Conservation (phyloP, 2,329 filamentous ascomycete species). For the Zasmidium citrigriseum region DNA sequence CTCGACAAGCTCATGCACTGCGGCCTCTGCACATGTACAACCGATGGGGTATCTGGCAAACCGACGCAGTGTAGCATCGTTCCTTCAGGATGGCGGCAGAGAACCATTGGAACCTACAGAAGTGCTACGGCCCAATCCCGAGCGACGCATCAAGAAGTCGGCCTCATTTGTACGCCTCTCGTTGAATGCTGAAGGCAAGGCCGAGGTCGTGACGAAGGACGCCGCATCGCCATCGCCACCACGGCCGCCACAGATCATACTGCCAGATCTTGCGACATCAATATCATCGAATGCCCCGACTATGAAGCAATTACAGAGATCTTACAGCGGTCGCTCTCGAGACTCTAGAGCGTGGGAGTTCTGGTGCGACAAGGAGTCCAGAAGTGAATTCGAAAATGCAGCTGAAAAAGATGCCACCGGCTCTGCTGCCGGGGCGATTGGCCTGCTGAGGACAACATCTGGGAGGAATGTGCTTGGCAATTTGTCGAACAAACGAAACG, state of each 20-base stretch:
- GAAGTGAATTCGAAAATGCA: conserved; percentile 77
- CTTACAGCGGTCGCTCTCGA: conserved; percentile 70
- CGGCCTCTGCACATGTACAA: not conserved
- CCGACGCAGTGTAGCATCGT: conserved; percentile 45
- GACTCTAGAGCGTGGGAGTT: conserved; percentile 91
- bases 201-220: conserved; percentile 73
- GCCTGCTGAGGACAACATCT: conserved; percentile 72
- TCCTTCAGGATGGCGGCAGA: conserved; percentile 25
- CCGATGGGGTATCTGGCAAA: conserved; percentile 46
- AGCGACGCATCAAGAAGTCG: conserved; percentile 29
- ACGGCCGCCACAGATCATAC: conserved; percentile 34
- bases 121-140: not conserved
- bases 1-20: not conserved
- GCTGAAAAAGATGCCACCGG: conserved; percentile 79
- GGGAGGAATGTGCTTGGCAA: conserved; percentile 52
- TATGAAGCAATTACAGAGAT: conserved; percentile 41
- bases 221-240: conserved; percentile 70
- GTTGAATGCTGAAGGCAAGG: conserved; percentile 84
- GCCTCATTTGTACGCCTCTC: conserved; percentile 70
- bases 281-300: conserved; percentile 33
- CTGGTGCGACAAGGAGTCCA: conserved; percentile 77
- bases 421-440: conserved; percentile 79
- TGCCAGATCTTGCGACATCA: conserved; percentile 41
- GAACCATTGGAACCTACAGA: conserved; percentile 6
- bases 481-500: conserved; percentile 68